A percentile compares a stretch with the other conserved stretches of the same genome.
These are phyloP conservation scores for Cytidiella melzeri DNA, from an alignment of 768 basidiomycete genomes.

Conservation along the genomic window DNA sequence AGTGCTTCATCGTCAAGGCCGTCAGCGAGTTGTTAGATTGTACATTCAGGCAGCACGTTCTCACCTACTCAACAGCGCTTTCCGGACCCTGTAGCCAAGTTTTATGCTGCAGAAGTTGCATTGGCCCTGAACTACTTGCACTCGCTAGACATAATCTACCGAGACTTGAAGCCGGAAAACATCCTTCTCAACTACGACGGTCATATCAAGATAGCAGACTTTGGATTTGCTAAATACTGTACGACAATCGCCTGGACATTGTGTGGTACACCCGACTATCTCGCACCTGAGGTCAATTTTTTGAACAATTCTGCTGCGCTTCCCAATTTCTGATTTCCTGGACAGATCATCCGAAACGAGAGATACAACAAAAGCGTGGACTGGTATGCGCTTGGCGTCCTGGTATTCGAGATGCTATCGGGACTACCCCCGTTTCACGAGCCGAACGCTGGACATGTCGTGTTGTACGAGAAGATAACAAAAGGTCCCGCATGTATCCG, in stretches of 20 bases:
- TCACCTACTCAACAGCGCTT: constrained; percentile 57
- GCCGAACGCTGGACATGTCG: constrained; percentile 74
- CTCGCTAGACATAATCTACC: constrained; percentile 83
- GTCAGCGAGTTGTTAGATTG: too few species aligned
- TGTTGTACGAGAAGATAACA: constrained; percentile 89
- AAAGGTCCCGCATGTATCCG: constrained; percentile 66
- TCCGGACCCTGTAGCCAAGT: constrained; percentile 95
- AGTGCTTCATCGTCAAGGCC: background rate
- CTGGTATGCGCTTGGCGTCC: constrained; percentile 97
- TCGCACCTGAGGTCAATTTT: constrained; percentile 77
- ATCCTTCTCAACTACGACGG: constrained; percentile 91
- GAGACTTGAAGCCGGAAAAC: constrained; percentile 97
- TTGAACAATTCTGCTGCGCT: background rate
- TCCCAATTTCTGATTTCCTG: background rate
- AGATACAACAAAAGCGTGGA: constrained; percentile 96
- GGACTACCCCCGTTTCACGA: constrained; percentile 95
- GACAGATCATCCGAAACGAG: constrained; percentile 68
- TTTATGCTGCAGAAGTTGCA: constrained; percentile 94
- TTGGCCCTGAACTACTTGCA: constrained; percentile 91
- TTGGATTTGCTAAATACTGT: constrained; percentile 92
- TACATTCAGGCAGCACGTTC: background rate
- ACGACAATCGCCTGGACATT: constrained; percentile 89
- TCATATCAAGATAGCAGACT: constrained; percentile 95
- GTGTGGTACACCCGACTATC: constrained; percentile 94
- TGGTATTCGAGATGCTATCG: constrained; percentile 97